phyloP scores from a whole-genome alignment of 2,329 filamentous ascomycete genomes.

The Chaetomium globosum region DNA sequence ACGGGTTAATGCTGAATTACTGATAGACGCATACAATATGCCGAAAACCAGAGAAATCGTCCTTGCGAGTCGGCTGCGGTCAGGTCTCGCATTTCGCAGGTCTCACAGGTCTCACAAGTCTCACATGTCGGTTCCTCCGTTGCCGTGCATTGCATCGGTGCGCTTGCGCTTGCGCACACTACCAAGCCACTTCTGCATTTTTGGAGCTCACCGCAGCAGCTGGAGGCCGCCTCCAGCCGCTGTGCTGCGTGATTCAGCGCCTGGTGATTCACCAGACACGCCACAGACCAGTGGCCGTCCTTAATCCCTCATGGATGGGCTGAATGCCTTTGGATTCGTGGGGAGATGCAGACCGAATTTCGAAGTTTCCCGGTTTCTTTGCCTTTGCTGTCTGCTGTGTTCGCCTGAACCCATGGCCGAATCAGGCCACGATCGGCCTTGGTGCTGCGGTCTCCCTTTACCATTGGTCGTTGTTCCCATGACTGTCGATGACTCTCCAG shows the following conservation, averaged over 20 bases:
- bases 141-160: background rate
- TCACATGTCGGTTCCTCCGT: background rate
- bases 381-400: background rate
- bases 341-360: background rate
- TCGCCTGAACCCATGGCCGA: background rate
- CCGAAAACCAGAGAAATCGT: background rate
- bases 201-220: background rate
- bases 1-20: background rate
- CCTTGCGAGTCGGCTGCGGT: background rate
- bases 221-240: background rate
- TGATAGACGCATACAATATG: background rate
- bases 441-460: background rate
- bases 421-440: background rate
- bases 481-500: background rate
- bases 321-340: background rate
- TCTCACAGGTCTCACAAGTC: background rate
- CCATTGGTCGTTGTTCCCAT: constrained; percentile 8
- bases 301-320: constrained; percentile 8
- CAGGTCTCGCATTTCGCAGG: background rate
- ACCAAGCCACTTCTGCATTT: background rate
- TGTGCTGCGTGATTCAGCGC: background rate
- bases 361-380: constrained; percentile 4
- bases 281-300: constrained; percentile 4
- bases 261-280: background rate
- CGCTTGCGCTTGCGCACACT: background rate